Evolutionary conservation across 768 basidiomycete genomes (phyloP), one percentile per base, ranked within the genome.

Genomic region (Cyclocybe cylindracea): DNA sequence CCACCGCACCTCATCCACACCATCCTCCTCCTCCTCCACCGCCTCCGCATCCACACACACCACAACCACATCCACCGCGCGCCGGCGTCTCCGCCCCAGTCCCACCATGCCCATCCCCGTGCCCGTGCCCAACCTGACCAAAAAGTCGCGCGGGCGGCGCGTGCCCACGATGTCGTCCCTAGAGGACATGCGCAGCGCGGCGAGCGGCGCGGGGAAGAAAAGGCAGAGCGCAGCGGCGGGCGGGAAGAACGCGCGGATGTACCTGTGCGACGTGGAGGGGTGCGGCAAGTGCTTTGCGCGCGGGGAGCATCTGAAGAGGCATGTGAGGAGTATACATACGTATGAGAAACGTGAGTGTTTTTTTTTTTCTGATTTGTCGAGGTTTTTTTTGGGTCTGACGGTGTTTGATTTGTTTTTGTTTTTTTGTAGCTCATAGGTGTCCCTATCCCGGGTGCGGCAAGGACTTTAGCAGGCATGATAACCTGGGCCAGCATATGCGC

Each of bases 221-320:
- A 56, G 73, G 66, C 68, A 63, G 64, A 44, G 54, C n/a, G 53
- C 69, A 61, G 24, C 24, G 24, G 24, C 24, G 3, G 63, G 70
- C 65, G 59, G 74, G 64, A 62, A 76, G 56, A 55, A 58, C 7
- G 63, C 67, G 35, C 42, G 84, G 53, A 75, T 82, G 59, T 91
- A 91, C 66, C 73, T 82, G 43, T 94, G 92, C 74, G 79, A 80
- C 52, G 91, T 94, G 24, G 79, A 81, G 11, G 91, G 85, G 5
- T 95, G 94, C 66, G 88, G 87, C 39, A 94, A 94, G 71, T 89
- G 86, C 60, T 95, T 96, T 69, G 85, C 87, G 34, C 78, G 94
- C 31, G 87, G 88, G 16, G 94, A 96, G 69, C 94, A 96, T 66
- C 71, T 96, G 56, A 94, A 94, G 77, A 76, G 94, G 56, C 93